Evolutionary conservation across 768 basidiomycete genomes (phyloP).

Genomic region (Lactarius trivialis): DNA sequence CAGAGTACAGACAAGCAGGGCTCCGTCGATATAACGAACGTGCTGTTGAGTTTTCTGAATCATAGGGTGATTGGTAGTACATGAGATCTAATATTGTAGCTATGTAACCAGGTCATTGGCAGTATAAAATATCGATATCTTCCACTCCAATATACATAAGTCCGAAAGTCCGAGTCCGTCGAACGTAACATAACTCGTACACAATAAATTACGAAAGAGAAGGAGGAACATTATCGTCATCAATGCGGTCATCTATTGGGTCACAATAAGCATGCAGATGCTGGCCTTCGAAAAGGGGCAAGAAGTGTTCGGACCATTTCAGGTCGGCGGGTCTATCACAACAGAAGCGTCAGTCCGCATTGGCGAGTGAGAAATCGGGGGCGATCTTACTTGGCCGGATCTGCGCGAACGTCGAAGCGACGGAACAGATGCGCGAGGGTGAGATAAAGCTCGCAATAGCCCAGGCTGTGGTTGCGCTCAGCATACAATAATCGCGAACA

Average conservation of each 20-base stretch:
- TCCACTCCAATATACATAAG: background rate
- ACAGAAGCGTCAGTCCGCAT: background rate
- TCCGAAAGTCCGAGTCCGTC: too few species aligned
- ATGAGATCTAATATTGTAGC: slow-evolving; percentile 2
- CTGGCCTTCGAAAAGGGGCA: slow-evolving; percentile 13
- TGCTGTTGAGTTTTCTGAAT: slow-evolving; percentile 59
- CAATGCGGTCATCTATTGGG: slow-evolving; percentile 7
- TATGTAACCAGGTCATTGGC: background rate
- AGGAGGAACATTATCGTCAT: background rate
- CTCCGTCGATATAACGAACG: slow-evolving; percentile 47
- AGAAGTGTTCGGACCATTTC: slow-evolving; percentile 16
- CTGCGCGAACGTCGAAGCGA: slow-evolving; percentile 23
- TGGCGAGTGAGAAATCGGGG: background rate
- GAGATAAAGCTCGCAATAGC: slow-evolving; percentile 24
- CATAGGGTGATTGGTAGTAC: slow-evolving; percentile 42
- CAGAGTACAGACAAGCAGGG: slow-evolving; percentile 30
- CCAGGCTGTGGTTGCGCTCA: slow-evolving; percentile 9
- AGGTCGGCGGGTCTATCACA: slow-evolving; percentile 8
- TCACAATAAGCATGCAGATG: slow-evolving; percentile 16
- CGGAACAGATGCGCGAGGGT: slow-evolving; percentile 23
- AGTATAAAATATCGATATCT: background rate
- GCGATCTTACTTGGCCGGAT: background rate
- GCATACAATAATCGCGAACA: background rate
- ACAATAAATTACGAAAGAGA: background rate
- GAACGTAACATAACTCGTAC: background rate